Percentiles rank a stretch among this genome's conserved stretches.
Evolutionary conservation across 495 filamentous ascomycete genomes (phyloP).

Genomic region (Penicillium daleae): DNA sequence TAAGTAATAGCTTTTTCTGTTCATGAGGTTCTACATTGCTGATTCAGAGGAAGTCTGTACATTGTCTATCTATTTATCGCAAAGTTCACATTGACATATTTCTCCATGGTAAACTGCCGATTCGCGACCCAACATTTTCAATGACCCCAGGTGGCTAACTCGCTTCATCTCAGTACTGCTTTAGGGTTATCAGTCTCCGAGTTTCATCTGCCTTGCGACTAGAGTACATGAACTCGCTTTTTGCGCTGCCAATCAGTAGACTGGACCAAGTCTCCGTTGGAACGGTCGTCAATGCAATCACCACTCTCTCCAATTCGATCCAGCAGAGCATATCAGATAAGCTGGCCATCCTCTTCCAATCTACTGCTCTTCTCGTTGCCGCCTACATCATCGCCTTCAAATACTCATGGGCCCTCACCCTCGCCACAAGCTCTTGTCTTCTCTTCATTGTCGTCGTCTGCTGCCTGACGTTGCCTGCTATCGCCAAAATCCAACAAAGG

Average conservation of each 20-base stretch:
- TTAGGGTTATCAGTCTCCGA: not conserved
- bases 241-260: conserved; percentile 8
- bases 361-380: conserved; percentile 26
- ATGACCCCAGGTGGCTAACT: not conserved
- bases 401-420: not conserved
- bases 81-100: not conserved
- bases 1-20: not conserved
- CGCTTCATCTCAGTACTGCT: not conserved
- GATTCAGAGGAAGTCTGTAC: not conserved
- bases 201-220: not conserved
- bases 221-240: not conserved
- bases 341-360: conserved; percentile 52
- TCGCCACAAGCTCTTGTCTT: not conserved
- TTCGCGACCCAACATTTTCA: not conserved
- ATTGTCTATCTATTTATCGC: not conserved
- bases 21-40: too few relatives aligned
- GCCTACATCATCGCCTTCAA: not conserved
- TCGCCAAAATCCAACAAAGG: not conserved
- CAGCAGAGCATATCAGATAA: conserved; percentile 70
- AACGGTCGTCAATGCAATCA: conserved; percentile 59
- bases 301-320: conserved; percentile 63
- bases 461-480: not conserved
- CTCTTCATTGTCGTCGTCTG: not conserved
- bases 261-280: conserved; percentile 39
- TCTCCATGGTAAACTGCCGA: not conserved